Percentiles rank a stretch among this genome's conserved stretches.
phyloP scores from a whole-genome alignment of 257 asterid genomes.

The Capsicum rhomboideum region DNA sequence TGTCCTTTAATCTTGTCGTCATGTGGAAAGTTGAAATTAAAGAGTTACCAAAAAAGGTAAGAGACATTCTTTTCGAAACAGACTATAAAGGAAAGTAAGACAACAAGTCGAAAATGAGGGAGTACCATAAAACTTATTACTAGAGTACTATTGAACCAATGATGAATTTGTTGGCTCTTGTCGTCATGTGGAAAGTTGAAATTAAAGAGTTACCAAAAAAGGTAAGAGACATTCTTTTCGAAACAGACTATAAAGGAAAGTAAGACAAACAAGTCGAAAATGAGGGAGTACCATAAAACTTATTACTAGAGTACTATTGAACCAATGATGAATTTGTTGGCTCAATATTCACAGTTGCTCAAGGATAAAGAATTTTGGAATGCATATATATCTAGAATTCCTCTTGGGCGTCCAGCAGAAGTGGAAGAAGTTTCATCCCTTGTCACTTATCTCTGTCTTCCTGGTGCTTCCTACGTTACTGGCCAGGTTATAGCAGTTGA shows the following conservation, averaged over 20 bases:
- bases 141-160: background rate
- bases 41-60: too few species aligned
- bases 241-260: too few species aligned
- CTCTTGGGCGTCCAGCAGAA: conserved; percentile 74
- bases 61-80: too few species aligned
- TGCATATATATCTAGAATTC: conserved; percentile 44
- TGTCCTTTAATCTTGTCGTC: too few species aligned
- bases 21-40: too few species aligned
- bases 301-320: background rate
- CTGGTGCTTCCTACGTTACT: conserved; percentile 71
- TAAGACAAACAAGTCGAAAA: too few species aligned
- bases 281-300: too few species aligned
- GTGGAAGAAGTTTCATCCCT: conserved; percentile 63
- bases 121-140: background rate
- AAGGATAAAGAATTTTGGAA: conserved; percentile 49
- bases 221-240: too few species aligned
- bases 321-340: conserved; percentile 2
- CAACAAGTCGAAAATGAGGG: too few species aligned
- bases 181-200: too few species aligned
- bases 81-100: too few species aligned
- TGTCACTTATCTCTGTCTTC: conserved; percentile 76
- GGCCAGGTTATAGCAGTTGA: conserved; percentile 83
- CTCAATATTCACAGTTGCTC: conserved; percentile 41
- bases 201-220: too few species aligned
- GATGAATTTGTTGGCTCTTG: conserved; percentile 4